These are phyloP conservation scores for Purshia tridentata DNA, from an alignment of 306 rosid genomes.

Conservation along the genomic window DNA sequence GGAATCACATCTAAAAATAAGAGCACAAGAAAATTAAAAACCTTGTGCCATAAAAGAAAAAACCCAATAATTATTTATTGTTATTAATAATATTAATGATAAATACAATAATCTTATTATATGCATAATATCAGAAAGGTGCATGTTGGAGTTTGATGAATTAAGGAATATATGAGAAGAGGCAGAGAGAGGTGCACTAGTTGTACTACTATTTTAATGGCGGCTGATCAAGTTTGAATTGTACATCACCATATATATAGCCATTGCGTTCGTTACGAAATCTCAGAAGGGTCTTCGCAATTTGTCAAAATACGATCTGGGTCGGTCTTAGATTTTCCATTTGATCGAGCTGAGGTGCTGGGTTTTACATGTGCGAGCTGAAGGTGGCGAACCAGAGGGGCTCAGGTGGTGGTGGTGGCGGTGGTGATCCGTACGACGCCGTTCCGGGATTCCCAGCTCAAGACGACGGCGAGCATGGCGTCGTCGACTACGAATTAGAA, in stretches of 20 bases:
- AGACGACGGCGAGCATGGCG: not conserved
- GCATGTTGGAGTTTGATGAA: not conserved
- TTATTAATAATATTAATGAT: no score
- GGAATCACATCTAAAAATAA: slow-evolving; percentile 9
- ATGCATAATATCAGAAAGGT: not conserved
- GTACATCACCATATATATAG: slow-evolving; percentile 7
- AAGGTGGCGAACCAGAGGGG: slow-evolving; percentile 60
- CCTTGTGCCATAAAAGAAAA: not conserved
- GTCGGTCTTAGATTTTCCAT: not conserved
- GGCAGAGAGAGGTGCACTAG: not conserved
- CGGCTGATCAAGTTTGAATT: slow-evolving; percentile 31
- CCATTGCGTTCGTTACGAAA: not conserved
- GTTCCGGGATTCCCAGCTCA: slow-evolving; percentile 21
- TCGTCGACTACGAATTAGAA: slow-evolving; percentile 10
- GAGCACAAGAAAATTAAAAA: not conserved
- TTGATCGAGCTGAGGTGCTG: not conserved
- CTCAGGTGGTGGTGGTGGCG: slow-evolving; percentile 17
- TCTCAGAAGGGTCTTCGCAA: slow-evolving; percentile 14
- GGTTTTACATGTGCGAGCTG: slow-evolving; percentile 39
- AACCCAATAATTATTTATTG: not conserved
- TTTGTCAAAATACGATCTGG: slow-evolving; percentile 23
- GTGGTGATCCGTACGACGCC: slow-evolving; percentile 18
- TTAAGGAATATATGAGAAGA: no score
- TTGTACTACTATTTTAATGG: slow-evolving; percentile 28
- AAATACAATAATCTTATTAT: not conserved